These are phyloP conservation scores for Triticum urartu DNA, from an alignment of 176 grass and related monocot genomes.

Conservation along the genomic window DNA sequence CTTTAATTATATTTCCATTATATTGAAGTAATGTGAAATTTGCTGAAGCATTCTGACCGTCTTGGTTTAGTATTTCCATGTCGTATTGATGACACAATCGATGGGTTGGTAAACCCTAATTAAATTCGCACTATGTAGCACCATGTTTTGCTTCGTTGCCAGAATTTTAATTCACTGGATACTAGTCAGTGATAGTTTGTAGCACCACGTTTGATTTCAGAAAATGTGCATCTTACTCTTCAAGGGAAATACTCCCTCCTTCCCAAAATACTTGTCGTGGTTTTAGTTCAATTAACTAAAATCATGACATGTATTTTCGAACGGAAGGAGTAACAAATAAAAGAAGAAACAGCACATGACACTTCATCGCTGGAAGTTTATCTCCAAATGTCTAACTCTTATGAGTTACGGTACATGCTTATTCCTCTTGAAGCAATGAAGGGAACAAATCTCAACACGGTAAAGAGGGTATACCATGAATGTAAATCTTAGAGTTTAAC, in stretches of 20 bases:
- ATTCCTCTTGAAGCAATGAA: background rate
- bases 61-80: too few species aligned
- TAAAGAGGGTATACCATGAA: background rate
- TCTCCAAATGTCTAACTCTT: background rate
- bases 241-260: background rate
- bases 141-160: background rate
- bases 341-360: background rate
- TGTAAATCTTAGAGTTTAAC: background rate
- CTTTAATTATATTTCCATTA: background rate
- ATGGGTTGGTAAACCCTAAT: background rate
- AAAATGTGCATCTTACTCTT: background rate
- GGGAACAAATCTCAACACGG: background rate
- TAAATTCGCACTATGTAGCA: background rate
- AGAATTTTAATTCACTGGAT: background rate
- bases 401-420: background rate
- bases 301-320: too few species aligned
- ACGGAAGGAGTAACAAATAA: background rate
- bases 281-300: too few species aligned
- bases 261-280: too few species aligned
- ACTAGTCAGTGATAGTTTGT: background rate
- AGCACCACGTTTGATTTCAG: slow-evolving; percentile 6
- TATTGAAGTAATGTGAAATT: background rate
- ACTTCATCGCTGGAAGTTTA: background rate
- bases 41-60: background rate
- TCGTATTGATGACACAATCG: background rate